phyloP scores from a whole-genome alignment of 805 yeast genomes.

The Candida wancherniae region DNA sequence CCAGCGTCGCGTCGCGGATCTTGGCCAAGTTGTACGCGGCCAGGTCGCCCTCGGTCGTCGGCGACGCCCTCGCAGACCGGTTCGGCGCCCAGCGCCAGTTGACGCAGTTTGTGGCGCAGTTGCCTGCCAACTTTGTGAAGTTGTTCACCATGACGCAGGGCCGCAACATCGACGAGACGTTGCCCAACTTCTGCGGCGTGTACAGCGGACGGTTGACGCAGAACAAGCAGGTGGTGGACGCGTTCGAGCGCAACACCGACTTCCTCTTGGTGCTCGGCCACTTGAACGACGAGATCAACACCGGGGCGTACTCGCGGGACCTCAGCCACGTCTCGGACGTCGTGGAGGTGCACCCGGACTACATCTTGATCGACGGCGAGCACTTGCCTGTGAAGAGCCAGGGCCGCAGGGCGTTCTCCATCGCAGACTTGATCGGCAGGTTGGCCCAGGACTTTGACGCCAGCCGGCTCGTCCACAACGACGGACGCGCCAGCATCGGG shows the following conservation, averaged over 20 bases:
- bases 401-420: conserved; percentile 24
- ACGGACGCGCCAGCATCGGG: conserved; percentile 13
- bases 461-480: conserved; percentile 7
- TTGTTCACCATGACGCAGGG: conserved; percentile 60
- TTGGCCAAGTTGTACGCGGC: conserved; percentile 49
- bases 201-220: conserved; percentile 59
- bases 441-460: conserved; percentile 22
- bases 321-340: conserved; percentile 20
- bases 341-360: conserved; percentile 41
- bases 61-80: conserved; percentile 67
- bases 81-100: conserved; percentile 44
- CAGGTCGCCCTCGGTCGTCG: conserved; percentile 59
- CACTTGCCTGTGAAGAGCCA: conserved; percentile 19
- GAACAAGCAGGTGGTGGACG: conserved; percentile 13
- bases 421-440: conserved; percentile 30
- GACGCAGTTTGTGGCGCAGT: conserved; percentile 44
- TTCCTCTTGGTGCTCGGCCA: conserved; percentile 68
- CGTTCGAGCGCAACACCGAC: conserved; percentile 50
- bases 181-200: conserved; percentile 60
- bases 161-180: conserved; percentile 72
- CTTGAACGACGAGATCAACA: conserved; percentile 33
- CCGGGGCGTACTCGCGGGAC: conserved; percentile 22
- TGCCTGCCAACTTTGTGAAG: conserved; percentile 35
- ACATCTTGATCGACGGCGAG: conserved; percentile 32
- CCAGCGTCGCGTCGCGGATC: conserved; percentile 30